Evolutionary conservation across 441 rosid species (phyloP), one percentile per base, ranked within the genome.

Genomic region (Adansonia gregorii): DNA sequence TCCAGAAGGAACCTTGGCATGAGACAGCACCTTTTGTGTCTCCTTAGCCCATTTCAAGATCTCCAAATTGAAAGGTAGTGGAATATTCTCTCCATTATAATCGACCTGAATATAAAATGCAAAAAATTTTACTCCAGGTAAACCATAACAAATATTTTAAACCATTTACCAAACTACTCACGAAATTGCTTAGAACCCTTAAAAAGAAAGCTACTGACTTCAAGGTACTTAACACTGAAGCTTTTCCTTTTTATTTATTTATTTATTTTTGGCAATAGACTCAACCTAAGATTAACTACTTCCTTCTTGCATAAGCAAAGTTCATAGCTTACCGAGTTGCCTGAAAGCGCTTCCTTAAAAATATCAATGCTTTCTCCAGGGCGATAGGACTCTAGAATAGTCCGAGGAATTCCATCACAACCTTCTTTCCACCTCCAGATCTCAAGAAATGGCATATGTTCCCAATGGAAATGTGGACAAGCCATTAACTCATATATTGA

Each of bases 401-500:
- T 79, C 67, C 56, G 84, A 65, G 94, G 81, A 45, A 85, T 73
- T 60, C 89, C 93, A 72, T 85, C 87, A 66, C 65, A 77, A 79
- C 87, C 87, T 74, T 81, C 77, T 83, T 76, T 92, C 80, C 87
- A 89, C 85, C 89, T 89, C 99, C 98, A 95, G 39, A 93, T 83
- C 84, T 93, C 98, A 66, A 95, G 76, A 76, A 86, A 85, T 12
- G 98, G 97, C 80, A 75, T 72, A 68, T 87, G 88, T 77, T 89
- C 83, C 99, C 99, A 95, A 4, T 78, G 80, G 81, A 92, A 95
- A 76, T 86, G 76, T 24, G 87, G 97, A 75, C 95, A 88, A 61
- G 95, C 85, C 97, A 94, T 94, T 85, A 95, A 78, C 84, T 95
- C 98, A 56, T 95, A 95, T 73, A 95, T 82, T 0, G 98, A 95